Evolutionary conservation across 257 asterid genomes (phyloP).

Genomic region (Gentiana dahurica): DNA sequence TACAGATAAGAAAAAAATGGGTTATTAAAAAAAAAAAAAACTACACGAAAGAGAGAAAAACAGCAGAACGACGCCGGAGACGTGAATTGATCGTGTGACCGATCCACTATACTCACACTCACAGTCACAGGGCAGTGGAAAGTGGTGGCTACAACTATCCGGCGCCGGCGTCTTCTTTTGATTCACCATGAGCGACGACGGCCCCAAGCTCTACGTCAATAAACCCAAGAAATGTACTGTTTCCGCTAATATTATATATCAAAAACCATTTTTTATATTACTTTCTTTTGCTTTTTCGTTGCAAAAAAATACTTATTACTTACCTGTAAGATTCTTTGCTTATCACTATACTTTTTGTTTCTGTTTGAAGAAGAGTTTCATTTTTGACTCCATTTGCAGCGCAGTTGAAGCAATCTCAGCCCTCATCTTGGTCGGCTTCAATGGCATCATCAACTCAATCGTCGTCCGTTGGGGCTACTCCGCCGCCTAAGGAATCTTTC

Average conservation of each 20-base stretch:
- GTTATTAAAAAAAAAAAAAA: too few species aligned
- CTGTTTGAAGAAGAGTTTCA: not conserved
- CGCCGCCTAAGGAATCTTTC: constrained; percentile 46
- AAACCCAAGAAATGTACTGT: constrained; percentile 64
- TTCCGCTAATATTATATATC: not conserved
- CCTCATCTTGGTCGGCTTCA: constrained; percentile 8
- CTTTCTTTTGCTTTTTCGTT: not conserved
- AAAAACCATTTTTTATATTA: not conserved
- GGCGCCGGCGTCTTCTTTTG: too few species aligned
- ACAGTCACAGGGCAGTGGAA: too few species aligned
- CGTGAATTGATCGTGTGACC: too few species aligned
- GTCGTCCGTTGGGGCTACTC: constrained; percentile 20
- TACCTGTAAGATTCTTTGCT: not conserved
- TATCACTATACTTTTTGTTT: constrained; percentile 2
- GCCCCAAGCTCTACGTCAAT: constrained; percentile 44
- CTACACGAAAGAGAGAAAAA: too few species aligned
- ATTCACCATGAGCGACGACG: constrained; percentile 36
- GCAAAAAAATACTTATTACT: not conserved
- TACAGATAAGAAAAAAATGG: too few species aligned
- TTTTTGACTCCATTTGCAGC: constrained; percentile 21
- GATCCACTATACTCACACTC: too few species aligned
- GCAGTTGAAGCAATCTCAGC: constrained; percentile 37
- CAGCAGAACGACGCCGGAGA: too few species aligned
- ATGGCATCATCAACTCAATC: constrained; percentile 29
- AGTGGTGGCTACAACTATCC: too few species aligned